Base-by-base conservation (phyloP, 768 basidiomycete species). In the Pleurotus cornucopiae region DNA sequence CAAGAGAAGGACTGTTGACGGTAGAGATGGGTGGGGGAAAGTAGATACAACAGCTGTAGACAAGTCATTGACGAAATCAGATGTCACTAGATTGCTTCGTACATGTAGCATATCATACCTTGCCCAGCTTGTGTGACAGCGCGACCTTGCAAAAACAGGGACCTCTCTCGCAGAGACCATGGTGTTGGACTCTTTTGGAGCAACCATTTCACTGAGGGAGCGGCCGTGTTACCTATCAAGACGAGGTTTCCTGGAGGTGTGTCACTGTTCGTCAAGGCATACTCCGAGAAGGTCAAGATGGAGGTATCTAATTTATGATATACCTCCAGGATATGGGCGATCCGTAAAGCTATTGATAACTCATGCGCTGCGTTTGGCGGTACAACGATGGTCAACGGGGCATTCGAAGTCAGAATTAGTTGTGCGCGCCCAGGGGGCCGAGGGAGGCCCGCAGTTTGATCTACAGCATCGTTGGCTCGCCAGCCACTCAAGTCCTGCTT, bases 301-400 rank as follows among this genome's bases (percentile, higher is more conserved):
- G 83, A 78, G 0, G 81, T 67, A 58, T 93, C 91, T 18, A 94
- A 66, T 57, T 81, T 77, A 64, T 91, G 87, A 68, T 87, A 91
- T 0, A 82, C 63, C 30, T 81, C 70, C 14, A 94, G 71, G 58
- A 83, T 80, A 64, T 91, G 83, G 2, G 86, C 83, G 20, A 94
- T 70, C 11, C 92, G 77, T 9, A 78, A 65, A 2, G 89, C 91
- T 2, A 84, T 67, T 0, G 80, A 81, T 6, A 80, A 63, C 26
- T 78, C 76, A n/a, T 65, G 63, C 1, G 64, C 63, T 4, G 57
- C 20, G 13, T 59, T 62, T 3, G 62, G 58, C 6, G 81, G 76
- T 18, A 86, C 68, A 49, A 94, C 75, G 37, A 94, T 69, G 2
- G 71, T 71, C 45, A 94, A 64, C 0, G 85, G 78, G 0, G 72